A percentile compares a stretch with the other conserved stretches of the same genome.
Conservation (phyloP, 257 asterid genomes). For the Ilex asprella region DNA sequence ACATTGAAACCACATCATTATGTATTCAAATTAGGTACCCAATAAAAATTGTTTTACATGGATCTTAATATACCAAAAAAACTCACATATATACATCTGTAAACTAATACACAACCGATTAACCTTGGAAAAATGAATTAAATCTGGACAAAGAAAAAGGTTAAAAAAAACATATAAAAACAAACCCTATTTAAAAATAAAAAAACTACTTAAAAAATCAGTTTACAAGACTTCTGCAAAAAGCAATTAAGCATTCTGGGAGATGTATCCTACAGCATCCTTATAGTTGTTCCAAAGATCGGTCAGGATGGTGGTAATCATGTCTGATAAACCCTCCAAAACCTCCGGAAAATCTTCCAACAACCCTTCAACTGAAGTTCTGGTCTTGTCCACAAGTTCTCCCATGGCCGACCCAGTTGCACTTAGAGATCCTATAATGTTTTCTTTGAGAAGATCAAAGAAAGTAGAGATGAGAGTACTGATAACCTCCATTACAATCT, state of each 20-base stretch:
- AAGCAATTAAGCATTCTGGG: conserved; percentile 25
- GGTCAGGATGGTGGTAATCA: conserved; percentile 27
- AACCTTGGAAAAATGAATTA: no score
- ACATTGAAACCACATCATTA: no score
- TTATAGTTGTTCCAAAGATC: conserved; percentile 40
- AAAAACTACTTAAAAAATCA: no score
- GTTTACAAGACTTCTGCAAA: no score
- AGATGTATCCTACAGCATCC: conserved; percentile 36
- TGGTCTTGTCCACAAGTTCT: conserved; percentile 35
- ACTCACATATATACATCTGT: no score
- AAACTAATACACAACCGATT: no score
- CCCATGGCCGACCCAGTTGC: conserved; percentile 20
- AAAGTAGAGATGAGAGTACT: conserved; percentile 22
- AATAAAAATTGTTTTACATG: no score
- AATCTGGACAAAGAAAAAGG: no score
- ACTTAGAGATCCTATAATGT: conserved; percentile 17
- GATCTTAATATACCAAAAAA: no score
- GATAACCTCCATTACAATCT: conserved; percentile 16
- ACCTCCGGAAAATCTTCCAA: conserved; percentile 35
- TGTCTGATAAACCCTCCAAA: conserved; percentile 34
- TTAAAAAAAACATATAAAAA: no score
- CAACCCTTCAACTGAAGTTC: conserved; percentile 25
- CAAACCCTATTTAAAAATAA: no score
- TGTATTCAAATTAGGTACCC: no score
- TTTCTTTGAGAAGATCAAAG: conserved; percentile 35